Percentiles rank a stretch among this genome's conserved stretches.
These are phyloP conservation scores for Phytophthora sansomeana DNA, from an alignment of 352 stramenopile genomes.

Conservation along the genomic window DNA sequence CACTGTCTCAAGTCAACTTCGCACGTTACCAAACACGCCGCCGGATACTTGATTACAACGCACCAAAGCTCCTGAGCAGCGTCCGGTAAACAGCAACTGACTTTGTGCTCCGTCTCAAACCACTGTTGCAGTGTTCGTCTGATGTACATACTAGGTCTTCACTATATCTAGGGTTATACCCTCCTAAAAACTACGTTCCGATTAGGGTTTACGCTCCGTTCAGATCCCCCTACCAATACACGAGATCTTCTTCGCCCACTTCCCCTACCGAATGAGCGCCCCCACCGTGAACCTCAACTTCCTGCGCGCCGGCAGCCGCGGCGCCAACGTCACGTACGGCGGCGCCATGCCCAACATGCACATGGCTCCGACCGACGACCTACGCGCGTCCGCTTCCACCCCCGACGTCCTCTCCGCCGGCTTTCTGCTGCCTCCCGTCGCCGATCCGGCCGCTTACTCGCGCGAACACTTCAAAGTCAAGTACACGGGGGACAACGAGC, in stretches of 20 bases:
- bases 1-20: no score
- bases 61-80: no score
- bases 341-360: constrained; percentile 84
- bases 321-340: constrained; percentile 71
- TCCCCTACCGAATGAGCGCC: constrained; percentile 35
- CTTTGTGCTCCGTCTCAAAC: no score
- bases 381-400: constrained; percentile 33
- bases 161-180: no score
- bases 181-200: no score
- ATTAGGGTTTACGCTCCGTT: no score
- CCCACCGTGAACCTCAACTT: constrained; percentile 75
- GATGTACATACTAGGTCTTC: no score
- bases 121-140: no score
- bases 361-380: constrained; percentile 41
- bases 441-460: constrained; percentile 95
- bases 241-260: not conserved
- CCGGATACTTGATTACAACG: no score
- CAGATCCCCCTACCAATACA: not conserved
- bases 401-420: constrained; percentile 51
- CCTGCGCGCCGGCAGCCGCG: constrained; percentile 71
- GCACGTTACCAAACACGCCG: no score
- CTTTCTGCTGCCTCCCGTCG: constrained; percentile 78
- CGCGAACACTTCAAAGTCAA: constrained; percentile 97
- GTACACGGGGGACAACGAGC: constrained; percentile 96
- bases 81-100: no score